A percentile compares a stretch with the other conserved stretches of the same genome.
These are phyloP conservation scores for Gracilaria vermiculophylla DNA, from an alignment of 23 red algal species.

Conservation along the genomic window DNA sequence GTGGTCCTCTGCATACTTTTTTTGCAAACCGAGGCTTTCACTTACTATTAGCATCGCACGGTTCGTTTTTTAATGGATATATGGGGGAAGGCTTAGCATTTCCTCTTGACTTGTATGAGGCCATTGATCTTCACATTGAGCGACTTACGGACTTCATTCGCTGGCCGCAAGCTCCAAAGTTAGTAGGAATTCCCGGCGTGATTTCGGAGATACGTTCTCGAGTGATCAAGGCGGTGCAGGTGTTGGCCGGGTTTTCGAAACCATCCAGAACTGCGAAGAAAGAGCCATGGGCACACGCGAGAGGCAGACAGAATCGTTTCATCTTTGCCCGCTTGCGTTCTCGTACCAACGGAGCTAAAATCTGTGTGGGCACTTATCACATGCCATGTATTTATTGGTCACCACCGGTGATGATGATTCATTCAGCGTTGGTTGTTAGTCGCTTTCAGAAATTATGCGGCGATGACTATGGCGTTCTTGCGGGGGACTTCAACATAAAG, in stretches of 20 bases:
- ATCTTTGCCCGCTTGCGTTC: conserved; percentile 67
- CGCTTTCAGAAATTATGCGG: conserved; percentile 66
- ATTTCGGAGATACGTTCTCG: conserved; percentile 33
- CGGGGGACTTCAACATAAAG: conserved; percentile 86
- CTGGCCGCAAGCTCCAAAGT: conserved; percentile 39
- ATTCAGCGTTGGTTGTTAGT: conserved; percentile 52
- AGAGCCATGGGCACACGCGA: conserved; percentile 65
- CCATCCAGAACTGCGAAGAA: background rate
- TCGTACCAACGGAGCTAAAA: conserved; percentile 52
- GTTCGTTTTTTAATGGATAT: conserved; percentile 69
- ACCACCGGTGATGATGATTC: conserved; percentile 74
- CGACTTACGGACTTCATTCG: conserved; percentile 55
- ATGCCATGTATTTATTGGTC: conserved; percentile 85
- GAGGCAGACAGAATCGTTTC: conserved; percentile 61
- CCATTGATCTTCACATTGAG: conserved; percentile 61
- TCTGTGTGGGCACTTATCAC: conserved; percentile 75
- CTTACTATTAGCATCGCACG: conserved; percentile 60
- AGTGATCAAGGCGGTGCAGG: conserved; percentile 17
- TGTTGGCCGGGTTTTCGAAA: conserved; percentile 11
- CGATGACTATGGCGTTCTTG: conserved; percentile 65
- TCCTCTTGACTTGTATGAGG: conserved; percentile 66
- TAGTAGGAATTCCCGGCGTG: background rate
- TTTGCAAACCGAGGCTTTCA: conserved; percentile 76
- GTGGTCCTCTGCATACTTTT: conserved; percentile 68
- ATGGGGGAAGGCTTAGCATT: conserved; percentile 76